Evolutionary conservation across 192 early-diverging fungal species (phyloP).

Genomic region (Coemansia sp.): DNA sequence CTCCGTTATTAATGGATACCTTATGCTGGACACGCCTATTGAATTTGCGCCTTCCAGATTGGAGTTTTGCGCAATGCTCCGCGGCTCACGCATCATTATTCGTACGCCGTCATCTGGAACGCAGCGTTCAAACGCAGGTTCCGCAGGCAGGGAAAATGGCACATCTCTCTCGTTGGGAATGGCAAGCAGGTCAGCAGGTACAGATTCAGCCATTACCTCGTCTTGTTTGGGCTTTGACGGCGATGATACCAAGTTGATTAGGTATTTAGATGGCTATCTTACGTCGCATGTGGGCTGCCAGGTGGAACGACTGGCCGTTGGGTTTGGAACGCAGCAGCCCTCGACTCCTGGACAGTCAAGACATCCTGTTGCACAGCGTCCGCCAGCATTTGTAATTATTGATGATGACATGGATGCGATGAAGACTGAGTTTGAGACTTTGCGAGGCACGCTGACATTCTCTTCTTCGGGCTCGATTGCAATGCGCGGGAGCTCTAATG

Average conservation of each 20-base stretch:
- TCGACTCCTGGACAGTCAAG: slow-evolving; percentile 24
- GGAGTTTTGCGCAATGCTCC: slow-evolving; percentile 45
- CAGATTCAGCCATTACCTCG: background rate
- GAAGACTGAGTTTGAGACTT: slow-evolving; percentile 39
- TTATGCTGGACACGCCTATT: slow-evolving; percentile 16
- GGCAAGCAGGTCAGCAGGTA: background rate
- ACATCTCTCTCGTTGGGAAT: background rate
- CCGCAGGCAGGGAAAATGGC: background rate
- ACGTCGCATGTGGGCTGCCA: slow-evolving; percentile 18
- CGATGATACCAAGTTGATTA: background rate
- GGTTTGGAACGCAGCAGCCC: slow-evolving; percentile 17
- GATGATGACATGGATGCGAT: slow-evolving; percentile 29
- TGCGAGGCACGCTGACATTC: slow-evolving; percentile 51
- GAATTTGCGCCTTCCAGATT: slow-evolving; percentile 17
- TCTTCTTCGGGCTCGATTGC: slow-evolving; percentile 8
- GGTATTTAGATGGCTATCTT: slow-evolving; percentile 24
- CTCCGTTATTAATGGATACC: slow-evolving; percentile 21
- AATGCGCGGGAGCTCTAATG: slow-evolving; percentile 11
- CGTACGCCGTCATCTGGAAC: slow-evolving; percentile 11
- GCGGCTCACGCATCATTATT: slow-evolving; percentile 31
- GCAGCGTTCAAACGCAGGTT: background rate
- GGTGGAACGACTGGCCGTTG: slow-evolving; percentile 26
- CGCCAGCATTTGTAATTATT: slow-evolving; percentile 43
- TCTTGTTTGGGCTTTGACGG: background rate
- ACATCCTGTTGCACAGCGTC: slow-evolving; percentile 36